phyloP scores from a whole-genome alignment of 192 early-diverging fungal species.

The Backusella tuberculispora region DNA sequence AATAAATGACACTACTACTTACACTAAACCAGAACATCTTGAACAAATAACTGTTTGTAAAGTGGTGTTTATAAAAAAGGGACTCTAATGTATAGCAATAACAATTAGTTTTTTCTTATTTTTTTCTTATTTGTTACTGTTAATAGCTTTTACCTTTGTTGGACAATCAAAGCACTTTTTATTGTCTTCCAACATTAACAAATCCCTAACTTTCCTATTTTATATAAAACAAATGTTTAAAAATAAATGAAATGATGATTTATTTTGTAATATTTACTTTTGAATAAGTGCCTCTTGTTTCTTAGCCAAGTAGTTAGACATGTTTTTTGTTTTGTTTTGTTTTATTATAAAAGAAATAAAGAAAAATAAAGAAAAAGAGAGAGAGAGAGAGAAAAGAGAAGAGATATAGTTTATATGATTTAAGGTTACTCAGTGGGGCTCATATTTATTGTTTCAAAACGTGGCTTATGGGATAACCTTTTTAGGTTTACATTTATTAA shows the following conservation, averaged over 20 bases:
- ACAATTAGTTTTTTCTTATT: no score
- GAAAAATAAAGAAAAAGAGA: slow-evolving; percentile 1
- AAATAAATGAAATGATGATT: background rate
- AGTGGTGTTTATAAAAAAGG: slow-evolving; percentile 55
- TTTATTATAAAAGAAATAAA: slow-evolving; percentile 4
- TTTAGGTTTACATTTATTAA: slow-evolving; percentile 1
- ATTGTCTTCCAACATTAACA: slow-evolving; percentile 36
- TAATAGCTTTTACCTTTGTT: slow-evolving; percentile 40
- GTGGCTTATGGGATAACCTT: slow-evolving; percentile 14
- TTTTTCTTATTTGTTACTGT: background rate
- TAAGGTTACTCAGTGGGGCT: slow-evolving; percentile 10
- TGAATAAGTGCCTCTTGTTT: slow-evolving; percentile 43
- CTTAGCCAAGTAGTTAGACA: slow-evolving; percentile 43
- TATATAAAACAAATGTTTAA: slow-evolving; percentile 40
- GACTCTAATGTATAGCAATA: slow-evolving; percentile 32
- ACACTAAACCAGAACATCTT: slow-evolving; percentile 56
- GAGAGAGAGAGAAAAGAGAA: slow-evolving; percentile 16
- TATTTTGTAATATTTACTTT: slow-evolving; percentile 6
- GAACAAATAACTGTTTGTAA: slow-evolving; percentile 54
- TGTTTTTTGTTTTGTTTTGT: no score
- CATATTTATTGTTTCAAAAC: slow-evolving; percentile 6
- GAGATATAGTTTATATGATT: background rate
- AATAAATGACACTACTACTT: slow-evolving; percentile 24
- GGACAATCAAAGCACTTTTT: slow-evolving; percentile 59
- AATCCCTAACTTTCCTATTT: slow-evolving; percentile 23